Base-by-base conservation (phyloP, 164 flowering plant species). In the Dillenia turbinata region DNA sequence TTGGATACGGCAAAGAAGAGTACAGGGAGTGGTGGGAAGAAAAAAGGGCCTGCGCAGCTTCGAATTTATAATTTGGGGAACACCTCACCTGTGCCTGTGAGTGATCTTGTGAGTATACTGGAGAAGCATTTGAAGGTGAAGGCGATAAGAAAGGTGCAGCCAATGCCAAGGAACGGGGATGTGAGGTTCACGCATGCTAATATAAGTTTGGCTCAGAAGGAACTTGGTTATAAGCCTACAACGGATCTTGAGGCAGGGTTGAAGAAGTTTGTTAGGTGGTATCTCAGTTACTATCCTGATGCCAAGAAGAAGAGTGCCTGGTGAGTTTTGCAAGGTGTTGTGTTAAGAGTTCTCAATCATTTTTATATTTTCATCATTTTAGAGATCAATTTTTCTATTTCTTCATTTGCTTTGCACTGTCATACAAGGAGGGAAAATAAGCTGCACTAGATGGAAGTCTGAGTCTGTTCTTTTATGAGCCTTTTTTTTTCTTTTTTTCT, bases 151-250 rank as follows among this genome's bases (percentile, higher is more conserved):
- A 78, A 62, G 72, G 54, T 82, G 40, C 1, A 72, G 80, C 58
- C 72, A 2, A 59, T 82, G 82, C 86, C 86, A 2, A 71, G 74
- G 54, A 82, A 82, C 65, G 86, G 86, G 33, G 86, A 82, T 68
- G 86, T 82, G 40, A 65, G 26, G 67, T 80, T 72, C 15, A 82
- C 86, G 0, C 86, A 82, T 15, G 86, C 86, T 0, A 80, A 82
- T 58, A 78, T 82, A 11, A 82, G 81, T 55, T 70, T 76, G 69
- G 86, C 86, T 0, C 69, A 62, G 52, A 74, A 49, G 67, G 81
- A 82, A 71, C 77, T 82, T n/a, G 75, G 78, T 10, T 82, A 79
- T 56, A 74, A 61, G 54, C 86, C 84, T 6, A 69, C 74, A 0
- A 78, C 82, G 4, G 77, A 79, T 79, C 53, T 82, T 60, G 72